Evolutionary conservation across 306 rosid genomes (phyloP).

Genomic region (Argentina anserina): DNA sequence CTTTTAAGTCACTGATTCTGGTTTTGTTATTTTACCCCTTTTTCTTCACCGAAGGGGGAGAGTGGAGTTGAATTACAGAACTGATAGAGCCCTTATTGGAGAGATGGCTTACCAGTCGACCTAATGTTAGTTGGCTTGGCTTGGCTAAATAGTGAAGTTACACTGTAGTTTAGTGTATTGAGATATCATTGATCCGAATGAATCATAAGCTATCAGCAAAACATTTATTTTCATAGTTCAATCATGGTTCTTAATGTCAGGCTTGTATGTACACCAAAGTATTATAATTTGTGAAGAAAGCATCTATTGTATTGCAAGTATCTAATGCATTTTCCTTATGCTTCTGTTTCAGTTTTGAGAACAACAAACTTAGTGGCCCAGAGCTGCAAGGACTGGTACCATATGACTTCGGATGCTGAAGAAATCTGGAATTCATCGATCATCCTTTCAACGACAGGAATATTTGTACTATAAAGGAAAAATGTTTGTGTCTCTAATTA

Average conservation of each 20-base stretch:
- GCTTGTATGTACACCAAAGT: neutral
- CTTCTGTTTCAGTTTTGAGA: slow-evolving; percentile 57
- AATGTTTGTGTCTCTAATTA: slow-evolving; percentile 11
- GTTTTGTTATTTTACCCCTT: neutral
- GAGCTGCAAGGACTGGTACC: slow-evolving; percentile 85
- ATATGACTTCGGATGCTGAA: slow-evolving; percentile 87
- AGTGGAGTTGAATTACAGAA: neutral
- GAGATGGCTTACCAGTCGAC: neutral
- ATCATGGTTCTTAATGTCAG: neutral
- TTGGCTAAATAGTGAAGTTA: neutral
- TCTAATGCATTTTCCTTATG: neutral
- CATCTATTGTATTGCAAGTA: neutral
- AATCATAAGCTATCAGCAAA: neutral
- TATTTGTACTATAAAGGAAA: slow-evolving; percentile 19
- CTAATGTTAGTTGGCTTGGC: neutral
- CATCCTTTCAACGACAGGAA: slow-evolving; percentile 2
- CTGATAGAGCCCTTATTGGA: neutral
- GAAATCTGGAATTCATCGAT: neutral
- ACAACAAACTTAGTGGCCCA: slow-evolving; percentile 75
- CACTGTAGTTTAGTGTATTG: neutral
- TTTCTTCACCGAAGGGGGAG: neutral
- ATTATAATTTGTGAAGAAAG: neutral
- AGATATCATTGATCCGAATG: neutral
- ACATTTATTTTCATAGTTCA: neutral
- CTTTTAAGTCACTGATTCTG: neutral